Evolutionary conservation across 306 rosid species (phyloP).

Genomic region (Sindora glabra): DNA sequence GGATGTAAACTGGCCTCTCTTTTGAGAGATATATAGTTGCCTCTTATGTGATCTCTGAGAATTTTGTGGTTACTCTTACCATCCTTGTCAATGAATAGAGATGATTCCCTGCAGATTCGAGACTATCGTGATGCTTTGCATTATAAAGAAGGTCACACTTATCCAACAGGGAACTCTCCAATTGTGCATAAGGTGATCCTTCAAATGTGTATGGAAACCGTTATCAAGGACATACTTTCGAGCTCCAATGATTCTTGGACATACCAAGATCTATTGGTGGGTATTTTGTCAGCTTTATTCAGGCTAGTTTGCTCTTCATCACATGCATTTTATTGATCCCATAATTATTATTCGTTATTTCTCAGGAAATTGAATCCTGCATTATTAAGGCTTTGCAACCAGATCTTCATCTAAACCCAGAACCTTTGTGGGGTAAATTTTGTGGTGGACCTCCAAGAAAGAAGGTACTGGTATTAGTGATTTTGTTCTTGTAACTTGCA

Average conservation of each 20-base stretch:
- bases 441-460: not conserved
- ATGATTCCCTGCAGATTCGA: constrained; percentile 25
- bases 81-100: not conserved
- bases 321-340: not conserved
- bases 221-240: constrained; percentile 31
- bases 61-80: not conserved
- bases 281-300: constrained; percentile 1
- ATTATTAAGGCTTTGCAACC: constrained; percentile 35
- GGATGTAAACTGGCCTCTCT: not conserved
- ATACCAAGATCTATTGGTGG: constrained; percentile 25
- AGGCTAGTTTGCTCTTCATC: not conserved
- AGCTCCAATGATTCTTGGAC: constrained; percentile 24
- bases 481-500: not conserved
- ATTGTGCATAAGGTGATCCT: constrained; percentile 23
- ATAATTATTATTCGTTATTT: not conserved
- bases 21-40: not conserved
- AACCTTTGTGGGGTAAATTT: constrained; percentile 11
- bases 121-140: constrained; percentile 28
- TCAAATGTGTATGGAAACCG: constrained; percentile 25
- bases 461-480: constrained; percentile 15
- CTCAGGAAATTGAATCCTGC: constrained; percentile 35
- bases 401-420: constrained; percentile 25
- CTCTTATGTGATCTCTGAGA: not conserved
- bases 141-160: not conserved
- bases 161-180: not conserved